A percentile compares a stretch with the other conserved stretches of the same genome.
Evolutionary conservation across 148 eudicot species (phyloP).

Genomic region (Rhododendron ferrugineum): DNA sequence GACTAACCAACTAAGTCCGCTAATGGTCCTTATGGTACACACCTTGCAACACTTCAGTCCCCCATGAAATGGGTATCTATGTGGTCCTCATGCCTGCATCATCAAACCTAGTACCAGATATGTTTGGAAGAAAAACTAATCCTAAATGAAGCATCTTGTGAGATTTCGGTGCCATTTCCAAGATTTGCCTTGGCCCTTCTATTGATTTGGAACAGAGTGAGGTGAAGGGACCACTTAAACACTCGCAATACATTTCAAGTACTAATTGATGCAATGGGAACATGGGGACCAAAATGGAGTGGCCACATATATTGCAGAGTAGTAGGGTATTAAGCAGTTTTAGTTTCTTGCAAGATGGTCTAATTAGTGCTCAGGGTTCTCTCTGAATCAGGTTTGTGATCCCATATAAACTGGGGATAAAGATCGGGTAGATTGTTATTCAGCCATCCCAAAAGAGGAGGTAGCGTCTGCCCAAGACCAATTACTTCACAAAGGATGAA

Average conservation of each 20-base stretch:
- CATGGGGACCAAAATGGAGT: neutral
- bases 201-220: neutral
- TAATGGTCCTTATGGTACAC: neutral
- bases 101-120: neutral
- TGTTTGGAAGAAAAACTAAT: neutral
- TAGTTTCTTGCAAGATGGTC: neutral
- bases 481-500: neutral
- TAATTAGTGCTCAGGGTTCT: neutral
- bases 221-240: neutral
- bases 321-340: neutral
- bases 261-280: neutral
- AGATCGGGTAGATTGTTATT: neutral
- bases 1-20: neutral
- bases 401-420: neutral
- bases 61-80: neutral
- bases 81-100: neutral
- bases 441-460: neutral
- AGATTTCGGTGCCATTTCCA: neutral
- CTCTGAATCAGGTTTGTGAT: neutral
- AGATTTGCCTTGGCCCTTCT: neutral
- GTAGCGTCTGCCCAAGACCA: neutral
- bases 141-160: neutral
- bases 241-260: neutral
- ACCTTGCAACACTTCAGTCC: neutral
- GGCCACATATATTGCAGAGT: neutral